Conservation (phyloP, 768 basidiomycete genomes). For the Amylocystis lapponica region DNA sequence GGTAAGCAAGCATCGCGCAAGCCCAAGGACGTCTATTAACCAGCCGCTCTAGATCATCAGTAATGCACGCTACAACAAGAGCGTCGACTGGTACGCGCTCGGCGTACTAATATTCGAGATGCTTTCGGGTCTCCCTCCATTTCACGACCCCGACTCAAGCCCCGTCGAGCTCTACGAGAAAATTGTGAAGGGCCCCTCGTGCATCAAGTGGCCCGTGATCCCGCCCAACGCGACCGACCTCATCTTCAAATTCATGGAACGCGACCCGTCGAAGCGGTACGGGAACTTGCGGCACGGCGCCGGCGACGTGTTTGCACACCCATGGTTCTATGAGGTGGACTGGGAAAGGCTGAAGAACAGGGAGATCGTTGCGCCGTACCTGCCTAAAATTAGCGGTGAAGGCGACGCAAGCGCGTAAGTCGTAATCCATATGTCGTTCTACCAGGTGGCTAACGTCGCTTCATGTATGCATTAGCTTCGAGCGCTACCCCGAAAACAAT, state of each 20-base stretch:
- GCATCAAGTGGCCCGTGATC: constrained; percentile 78
- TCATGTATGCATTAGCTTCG: constrained; percentile 45
- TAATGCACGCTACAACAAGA: constrained; percentile 88
- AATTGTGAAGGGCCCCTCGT: constrained; percentile 70
- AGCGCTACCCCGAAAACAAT: constrained; percentile 74
- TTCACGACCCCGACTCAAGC: constrained; percentile 81
- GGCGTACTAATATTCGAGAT: constrained; percentile 98
- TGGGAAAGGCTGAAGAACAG: constrained; percentile 76
- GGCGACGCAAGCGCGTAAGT: constrained; percentile 94
- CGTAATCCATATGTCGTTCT: constrained; percentile 1
- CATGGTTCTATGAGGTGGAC: constrained; percentile 92
- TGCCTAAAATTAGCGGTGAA: constrained; percentile 87
- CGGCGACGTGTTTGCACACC: constrained; percentile 87
- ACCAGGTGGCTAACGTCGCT: constrained; percentile 5
- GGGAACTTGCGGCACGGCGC: constrained; percentile 88
- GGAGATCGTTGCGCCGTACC: constrained; percentile 93
- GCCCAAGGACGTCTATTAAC: not conserved
- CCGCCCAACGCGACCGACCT: constrained; percentile 79
- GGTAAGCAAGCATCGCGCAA: constrained; percentile 30
- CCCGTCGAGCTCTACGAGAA: constrained; percentile 89
- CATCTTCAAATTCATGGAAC: constrained; percentile 85
- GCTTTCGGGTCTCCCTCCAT: constrained; percentile 93
- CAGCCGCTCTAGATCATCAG: constrained; percentile 52
- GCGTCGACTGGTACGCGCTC: constrained; percentile 98
- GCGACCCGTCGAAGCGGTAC: constrained; percentile 81